phyloP scores from a whole-genome alignment of 179 eudicot genomes.

The Nepenthes alata region DNA sequence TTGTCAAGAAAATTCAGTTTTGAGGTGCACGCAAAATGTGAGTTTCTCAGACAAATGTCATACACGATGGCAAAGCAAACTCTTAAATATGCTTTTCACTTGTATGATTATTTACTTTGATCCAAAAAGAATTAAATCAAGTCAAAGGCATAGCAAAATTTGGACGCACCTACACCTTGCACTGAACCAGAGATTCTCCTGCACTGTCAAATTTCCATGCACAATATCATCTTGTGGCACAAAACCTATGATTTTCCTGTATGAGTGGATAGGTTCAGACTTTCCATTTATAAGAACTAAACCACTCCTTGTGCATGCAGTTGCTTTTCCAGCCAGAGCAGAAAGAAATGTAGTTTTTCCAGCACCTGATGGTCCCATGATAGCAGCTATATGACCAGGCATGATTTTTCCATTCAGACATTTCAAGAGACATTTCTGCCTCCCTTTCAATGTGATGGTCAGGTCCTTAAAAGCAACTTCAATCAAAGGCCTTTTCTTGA shows the following conservation, averaged over 20 bases:
- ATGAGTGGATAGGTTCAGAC: slow-evolving; percentile 57
- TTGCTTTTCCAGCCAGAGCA: slow-evolving; percentile 82
- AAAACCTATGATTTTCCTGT: slow-evolving; percentile 79
- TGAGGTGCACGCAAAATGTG: too few species aligned
- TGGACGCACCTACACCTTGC: slow-evolving; percentile 79
- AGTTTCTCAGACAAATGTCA: too few species aligned
- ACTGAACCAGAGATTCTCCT: slow-evolving; percentile 96
- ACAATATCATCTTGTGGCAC: slow-evolving; percentile 99
- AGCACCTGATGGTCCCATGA: slow-evolving; percentile 99
- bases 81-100: too few species aligned
- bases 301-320: slow-evolving; percentile 67
- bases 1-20: too few species aligned
- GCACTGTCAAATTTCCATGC: slow-evolving; percentile 88
- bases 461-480: slow-evolving; percentile 72
- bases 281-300: slow-evolving; percentile 60
- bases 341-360: slow-evolving; percentile 90
- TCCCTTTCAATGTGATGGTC: slow-evolving; percentile 70
- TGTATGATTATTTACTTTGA: too few species aligned
- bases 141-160: slow-evolving; percentile 1
- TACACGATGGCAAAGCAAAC: too few species aligned
- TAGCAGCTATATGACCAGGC: slow-evolving; percentile 87
- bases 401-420: slow-evolving; percentile 66
- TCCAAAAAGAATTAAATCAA: neutral
- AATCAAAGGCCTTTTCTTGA: slow-evolving; percentile 35
- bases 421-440: slow-evolving; percentile 51